Conservation (phyloP, 805 yeast genomes). For the Dipodascus geniculatus region DNA sequence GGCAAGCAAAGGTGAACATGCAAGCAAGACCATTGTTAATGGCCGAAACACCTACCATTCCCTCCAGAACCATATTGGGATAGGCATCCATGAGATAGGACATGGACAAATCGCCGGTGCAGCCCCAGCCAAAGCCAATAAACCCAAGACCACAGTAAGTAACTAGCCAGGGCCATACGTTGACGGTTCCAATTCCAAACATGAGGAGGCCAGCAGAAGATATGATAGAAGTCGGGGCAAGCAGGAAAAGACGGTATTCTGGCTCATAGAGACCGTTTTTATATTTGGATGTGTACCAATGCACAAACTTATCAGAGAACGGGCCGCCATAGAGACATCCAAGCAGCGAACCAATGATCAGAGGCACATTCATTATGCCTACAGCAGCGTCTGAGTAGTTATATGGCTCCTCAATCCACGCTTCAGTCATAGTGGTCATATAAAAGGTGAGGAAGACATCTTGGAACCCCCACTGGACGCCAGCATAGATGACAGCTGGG, state of each 20-base stretch:
- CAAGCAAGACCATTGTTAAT: conserved; percentile 50
- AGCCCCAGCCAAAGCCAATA: conserved; percentile 44
- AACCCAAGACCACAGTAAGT: conserved; percentile 44
- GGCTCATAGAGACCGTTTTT: conserved; percentile 42
- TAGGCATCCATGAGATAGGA: conserved; percentile 47
- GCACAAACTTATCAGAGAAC: conserved; percentile 44
- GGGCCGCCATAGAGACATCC: conserved; percentile 39
- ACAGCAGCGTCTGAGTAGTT: conserved; percentile 54
- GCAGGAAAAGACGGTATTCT: conserved; percentile 44
- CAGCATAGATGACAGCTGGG: conserved; percentile 51
- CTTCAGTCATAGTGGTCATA: conserved; percentile 59
- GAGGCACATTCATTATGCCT: conserved; percentile 65
- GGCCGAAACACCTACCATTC: conserved; percentile 45
- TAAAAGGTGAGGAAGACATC: conserved; percentile 68
- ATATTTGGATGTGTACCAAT: conserved; percentile 36
- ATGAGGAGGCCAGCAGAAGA: conserved; percentile 45
- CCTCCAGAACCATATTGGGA: conserved; percentile 40
- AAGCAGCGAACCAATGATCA: conserved; percentile 41
- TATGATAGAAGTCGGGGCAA: conserved; percentile 35
- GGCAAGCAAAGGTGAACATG: conserved; percentile 50
- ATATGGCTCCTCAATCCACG: conserved; percentile 55
- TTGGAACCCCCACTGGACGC: conserved; percentile 67
- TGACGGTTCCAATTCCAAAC: conserved; percentile 53
- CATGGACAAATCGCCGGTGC: conserved; percentile 46
- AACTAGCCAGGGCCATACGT: conserved; percentile 42